Evolutionary conservation across 2,329 filamentous ascomycete genomes (phyloP), one percentile per base, ranked within the genome.

Genomic region (Knoxdaviesia capensis): DNA sequence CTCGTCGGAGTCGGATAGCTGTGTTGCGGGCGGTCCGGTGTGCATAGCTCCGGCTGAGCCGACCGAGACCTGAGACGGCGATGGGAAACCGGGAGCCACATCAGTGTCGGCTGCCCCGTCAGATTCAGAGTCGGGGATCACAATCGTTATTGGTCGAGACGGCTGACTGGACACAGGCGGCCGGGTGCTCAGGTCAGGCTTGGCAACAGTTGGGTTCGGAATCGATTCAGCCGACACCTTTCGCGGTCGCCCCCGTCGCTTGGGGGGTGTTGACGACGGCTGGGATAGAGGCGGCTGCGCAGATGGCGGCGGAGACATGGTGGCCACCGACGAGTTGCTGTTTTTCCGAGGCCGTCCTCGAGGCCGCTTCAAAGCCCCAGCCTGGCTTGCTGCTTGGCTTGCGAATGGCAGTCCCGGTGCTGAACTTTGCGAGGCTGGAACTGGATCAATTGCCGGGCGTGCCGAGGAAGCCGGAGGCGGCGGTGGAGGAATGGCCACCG

Each of bases 201-300:
- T 52, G 48, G 20, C 20, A 20, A 20, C 20, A 20, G 20, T 20
- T 20, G 20, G 20, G 20, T 20, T 20, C 2, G 20, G 20, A 20
- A 20, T 20, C 20, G 3, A 20, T 20, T 20, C 20, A 20, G 20
- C 8, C 11, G 34, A 35, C 9, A 9, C 34, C 48, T 68, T 69
- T 38, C 53, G 61, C 5, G 64, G 58, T 30, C 62, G 57, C 2
- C 64, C 64, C n/a, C 58, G 57, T 11, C 41, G 43, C 20, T 31
- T 36, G 10, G 41, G 34, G 6, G 36, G 30, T 34, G 30, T 31
- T 6, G 39, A 32, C 10, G 41, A 34, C 7, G 34, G 32, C 6
- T 31, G 51, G 7, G 35, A 38, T 28, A 48, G 31, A 38, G 10
- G 29, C 10, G 41, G 28, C 5, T 20, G 20, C 20, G 20, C 20